phyloP scores from a whole-genome alignment of 1,284 basidiomycete genomes.

The Boletus smithii region DNA sequence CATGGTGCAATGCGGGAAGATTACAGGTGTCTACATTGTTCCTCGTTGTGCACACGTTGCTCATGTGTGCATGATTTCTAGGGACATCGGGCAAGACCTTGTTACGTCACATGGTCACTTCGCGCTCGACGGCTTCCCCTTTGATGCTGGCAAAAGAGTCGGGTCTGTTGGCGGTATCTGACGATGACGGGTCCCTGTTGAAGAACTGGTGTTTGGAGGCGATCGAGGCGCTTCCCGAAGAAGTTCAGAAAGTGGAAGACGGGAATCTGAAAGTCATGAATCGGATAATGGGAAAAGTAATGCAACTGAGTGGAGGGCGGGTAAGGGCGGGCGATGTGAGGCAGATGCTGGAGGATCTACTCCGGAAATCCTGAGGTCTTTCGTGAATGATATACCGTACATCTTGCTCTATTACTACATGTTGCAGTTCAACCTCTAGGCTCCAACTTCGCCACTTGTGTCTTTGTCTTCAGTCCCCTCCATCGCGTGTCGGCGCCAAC shows the following conservation, averaged over 20 bases:
- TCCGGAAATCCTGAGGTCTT: conserved; percentile 17
- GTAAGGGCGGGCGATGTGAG: conserved; percentile 64
- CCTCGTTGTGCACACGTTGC: neutral
- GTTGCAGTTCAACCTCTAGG: conserved; percentile 14
- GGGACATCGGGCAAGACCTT: conserved; percentile 72
- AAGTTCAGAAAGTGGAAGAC: conserved; percentile 63
- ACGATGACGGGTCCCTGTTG: conserved; percentile 38
- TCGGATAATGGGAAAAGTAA: conserved; percentile 85
- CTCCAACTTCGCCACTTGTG: conserved; percentile 38
- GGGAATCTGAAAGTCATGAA: conserved; percentile 85
- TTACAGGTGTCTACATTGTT: conserved; percentile 52
- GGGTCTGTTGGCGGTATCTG: conserved; percentile 40
- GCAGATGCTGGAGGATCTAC: conserved; percentile 44
- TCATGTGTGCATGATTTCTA: conserved; percentile 29
- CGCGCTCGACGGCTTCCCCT: conserved; percentile 39
- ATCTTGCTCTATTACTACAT: neutral
- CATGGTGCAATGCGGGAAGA: conserved; percentile 59
- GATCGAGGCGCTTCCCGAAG: conserved; percentile 65
- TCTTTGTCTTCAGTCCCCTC: conserved; percentile 64
- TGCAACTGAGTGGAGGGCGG: conserved; percentile 79
- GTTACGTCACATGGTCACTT: conserved; percentile 58
- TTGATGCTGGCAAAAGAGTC: conserved; percentile 47
- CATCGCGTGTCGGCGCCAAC: conserved; percentile 70
- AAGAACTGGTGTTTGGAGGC: conserved; percentile 58
- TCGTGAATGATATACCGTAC: neutral